Evolutionary conservation across 768 basidiomycete genomes (phyloP), one percentile per base, ranked within the genome.

Genomic region (Calocera cornea): DNA sequence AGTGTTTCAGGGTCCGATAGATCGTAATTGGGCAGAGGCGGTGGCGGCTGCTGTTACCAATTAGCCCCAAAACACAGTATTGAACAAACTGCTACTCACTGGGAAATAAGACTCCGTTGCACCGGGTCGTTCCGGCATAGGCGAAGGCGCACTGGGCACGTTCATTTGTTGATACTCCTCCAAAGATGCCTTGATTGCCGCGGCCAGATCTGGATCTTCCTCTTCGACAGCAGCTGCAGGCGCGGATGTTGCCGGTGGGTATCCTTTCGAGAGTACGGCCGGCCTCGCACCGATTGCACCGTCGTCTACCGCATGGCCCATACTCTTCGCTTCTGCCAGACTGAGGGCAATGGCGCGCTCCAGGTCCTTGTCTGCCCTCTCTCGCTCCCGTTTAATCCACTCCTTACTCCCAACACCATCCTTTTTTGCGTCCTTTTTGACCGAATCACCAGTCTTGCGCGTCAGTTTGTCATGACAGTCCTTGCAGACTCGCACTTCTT

Each of bases 181-280:
- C 69, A 99, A 76, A 74, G 90, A 92, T 0, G 97, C 97, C 74
- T 97, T 93, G 64, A 99, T 99, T 0, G 97, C 97, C 22, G 95
- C 90, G 68, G 82, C 84, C 22, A 99, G 80, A 68, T 98, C 94
- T 12, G 90, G 89, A 76, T 99, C 95, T 1, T 95, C 90, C 34
- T 95, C 95, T 12, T 92, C 89, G 12, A 81, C 85, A 1, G 76
- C 78, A 17, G 73, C 71, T 17, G 65, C 65, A 41, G 44, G 68
- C 65, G 83, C 78, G 17, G 73, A 71, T 17, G 65, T 65, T 44
- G 44, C 69, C 65, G 83, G 65, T 81, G 82, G 66, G 75, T 77
- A 54, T 80, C 83, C 85, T 87, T 24, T 78, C 73, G 14, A 83
- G 73, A n/a, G 77, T 73, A 24, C 79, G 73, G 17, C 86, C 47